These are phyloP conservation scores for Gentiana straminea DNA, from an alignment of 257 asterid species.

Conservation along the genomic window DNA sequence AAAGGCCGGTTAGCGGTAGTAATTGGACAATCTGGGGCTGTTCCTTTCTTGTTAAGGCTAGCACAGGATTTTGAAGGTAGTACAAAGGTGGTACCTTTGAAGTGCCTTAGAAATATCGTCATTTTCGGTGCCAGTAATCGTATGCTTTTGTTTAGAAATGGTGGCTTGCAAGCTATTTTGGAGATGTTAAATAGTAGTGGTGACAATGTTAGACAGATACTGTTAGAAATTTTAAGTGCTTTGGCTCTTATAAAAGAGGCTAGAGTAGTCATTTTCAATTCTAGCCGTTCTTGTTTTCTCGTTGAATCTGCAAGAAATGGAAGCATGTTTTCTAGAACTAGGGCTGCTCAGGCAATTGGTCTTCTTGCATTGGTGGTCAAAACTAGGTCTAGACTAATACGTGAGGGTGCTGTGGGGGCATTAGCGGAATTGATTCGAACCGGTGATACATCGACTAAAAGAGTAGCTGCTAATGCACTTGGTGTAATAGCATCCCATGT, in stretches of 20 bases:
- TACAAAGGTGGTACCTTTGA: conserved; percentile 27
- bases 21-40: conserved; percentile 38
- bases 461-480: conserved; percentile 51
- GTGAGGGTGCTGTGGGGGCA: conserved; percentile 30
- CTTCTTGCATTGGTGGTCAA: conserved; percentile 41
- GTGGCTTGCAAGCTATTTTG: conserved; percentile 39
- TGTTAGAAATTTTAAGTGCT: conserved; percentile 46
- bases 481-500: conserved; percentile 47
- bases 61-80: conserved; percentile 26
- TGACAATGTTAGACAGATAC: conserved; percentile 19
- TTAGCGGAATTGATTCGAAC: conserved; percentile 30
- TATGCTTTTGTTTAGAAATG: conserved; percentile 20
- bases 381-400: conserved; percentile 28
- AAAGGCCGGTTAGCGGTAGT: conserved; percentile 40
- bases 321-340: conserved; percentile 41
- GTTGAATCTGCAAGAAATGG: conserved; percentile 47
- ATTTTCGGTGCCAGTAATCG: conserved; percentile 30
- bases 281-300: conserved; percentile 28
- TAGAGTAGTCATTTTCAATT: conserved; percentile 30
- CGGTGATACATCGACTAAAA: conserved; percentile 30
- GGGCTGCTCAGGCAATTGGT: conserved; percentile 65
- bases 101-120: conserved; percentile 42
- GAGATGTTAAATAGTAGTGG: conserved; percentile 22
- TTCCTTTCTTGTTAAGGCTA: conserved; percentile 34
- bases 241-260: conserved; percentile 55